These are phyloP conservation scores for Andrographis paniculata DNA, from an alignment of 305 asterid genomes.

Conservation along the genomic window DNA sequence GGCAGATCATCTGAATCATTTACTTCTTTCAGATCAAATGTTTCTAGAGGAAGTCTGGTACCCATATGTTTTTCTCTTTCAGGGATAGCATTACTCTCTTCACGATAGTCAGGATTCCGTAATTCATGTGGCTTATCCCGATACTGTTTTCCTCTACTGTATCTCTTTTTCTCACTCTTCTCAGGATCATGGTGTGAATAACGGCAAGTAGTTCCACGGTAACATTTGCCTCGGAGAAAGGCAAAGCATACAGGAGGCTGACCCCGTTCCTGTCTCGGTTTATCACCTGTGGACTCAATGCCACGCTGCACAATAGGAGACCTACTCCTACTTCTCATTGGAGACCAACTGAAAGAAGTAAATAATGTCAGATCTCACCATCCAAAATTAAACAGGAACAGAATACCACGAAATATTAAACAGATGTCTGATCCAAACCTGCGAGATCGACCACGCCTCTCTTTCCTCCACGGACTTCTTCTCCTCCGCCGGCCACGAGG, in stretches of 20 bases:
- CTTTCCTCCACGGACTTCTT: constrained; percentile 61
- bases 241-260: constrained; percentile 50
- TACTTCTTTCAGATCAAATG: constrained; percentile 28
- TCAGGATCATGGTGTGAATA: constrained; percentile 54
- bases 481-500: constrained; percentile 61
- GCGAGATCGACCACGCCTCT: constrained; percentile 66
- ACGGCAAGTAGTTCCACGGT: constrained; percentile 76
- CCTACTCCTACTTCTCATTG: constrained; percentile 65
- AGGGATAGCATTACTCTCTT: constrained; percentile 24
- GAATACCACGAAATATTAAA: constrained; percentile 9
- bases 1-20: constrained; percentile 21
- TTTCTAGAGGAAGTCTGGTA: constrained; percentile 20
- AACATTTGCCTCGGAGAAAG: constrained; percentile 70
- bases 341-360: constrained; percentile 58
- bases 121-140: constrained; percentile 28
- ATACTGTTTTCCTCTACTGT: constrained; percentile 37
- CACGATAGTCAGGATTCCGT: constrained; percentile 28
- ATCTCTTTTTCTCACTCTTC: constrained; percentile 46
- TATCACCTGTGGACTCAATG: constrained; percentile 35
- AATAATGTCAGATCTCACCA: constrained; percentile 15
- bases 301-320: constrained; percentile 51
- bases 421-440: constrained; percentile 37
- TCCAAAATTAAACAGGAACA: constrained; percentile 2
- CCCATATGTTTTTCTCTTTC: constrained; percentile 33
- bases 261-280: constrained; percentile 41